Conservation (phyloP, 2,329 filamentous ascomycete genomes). For the Fusarium staphyleae region DNA sequence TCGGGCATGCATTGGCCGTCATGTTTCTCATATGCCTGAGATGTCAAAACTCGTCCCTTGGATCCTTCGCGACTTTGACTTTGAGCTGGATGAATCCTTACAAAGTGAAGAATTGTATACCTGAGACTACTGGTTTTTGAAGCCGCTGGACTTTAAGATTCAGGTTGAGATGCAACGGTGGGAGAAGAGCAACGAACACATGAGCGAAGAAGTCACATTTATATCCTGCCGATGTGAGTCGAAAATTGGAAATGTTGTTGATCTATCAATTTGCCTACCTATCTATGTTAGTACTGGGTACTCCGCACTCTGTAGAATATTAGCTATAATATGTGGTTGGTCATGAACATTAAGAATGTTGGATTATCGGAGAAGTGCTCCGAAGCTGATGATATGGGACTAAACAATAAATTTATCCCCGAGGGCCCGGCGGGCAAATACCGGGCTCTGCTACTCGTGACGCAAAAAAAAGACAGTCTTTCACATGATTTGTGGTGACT, state of each 20-base stretch:
- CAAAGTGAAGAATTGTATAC: constrained; percentile 13
- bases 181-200: neutral
- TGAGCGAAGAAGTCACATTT: neutral
- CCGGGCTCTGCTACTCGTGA: neutral
- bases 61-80: constrained; percentile 35
- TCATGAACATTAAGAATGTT: neutral
- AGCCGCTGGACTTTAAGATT: constrained; percentile 24
- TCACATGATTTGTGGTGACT: no score
- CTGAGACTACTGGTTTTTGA: constrained; percentile 28
- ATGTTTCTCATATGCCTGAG: constrained; percentile 38
- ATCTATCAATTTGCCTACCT: no score
- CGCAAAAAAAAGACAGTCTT: no score
- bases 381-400: constrained; percentile 1
- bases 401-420: neutral
- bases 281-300: no score
- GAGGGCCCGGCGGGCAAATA: neutral
- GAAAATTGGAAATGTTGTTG: no score
- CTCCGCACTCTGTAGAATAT: neutral
- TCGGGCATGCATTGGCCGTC: constrained; percentile 34
- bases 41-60: constrained; percentile 35
- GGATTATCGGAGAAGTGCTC: neutral
- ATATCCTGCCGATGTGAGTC: neutral
- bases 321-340: no score
- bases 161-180: neutral
- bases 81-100: constrained; percentile 9